phyloP scores from a whole-genome alignment of 2,329 filamentous ascomycete species.

The Microascus cirrosus region DNA sequence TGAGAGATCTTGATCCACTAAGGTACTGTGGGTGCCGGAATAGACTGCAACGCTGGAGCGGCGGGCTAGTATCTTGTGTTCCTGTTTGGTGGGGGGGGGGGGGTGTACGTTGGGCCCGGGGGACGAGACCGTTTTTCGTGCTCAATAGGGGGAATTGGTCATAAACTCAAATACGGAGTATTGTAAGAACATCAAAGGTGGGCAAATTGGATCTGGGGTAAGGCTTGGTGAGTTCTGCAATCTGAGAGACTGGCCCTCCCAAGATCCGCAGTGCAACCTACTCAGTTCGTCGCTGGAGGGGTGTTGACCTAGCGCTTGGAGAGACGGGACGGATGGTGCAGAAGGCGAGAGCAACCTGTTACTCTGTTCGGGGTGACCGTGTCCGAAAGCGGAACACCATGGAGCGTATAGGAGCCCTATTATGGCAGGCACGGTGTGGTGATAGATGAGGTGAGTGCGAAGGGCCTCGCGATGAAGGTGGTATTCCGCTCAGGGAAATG shows the following conservation, averaged over 20 bases:
- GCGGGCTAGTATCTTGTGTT: not conserved
- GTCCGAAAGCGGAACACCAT: not conserved
- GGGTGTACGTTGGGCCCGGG: not conserved
- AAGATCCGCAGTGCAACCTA: not conserved
- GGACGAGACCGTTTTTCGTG: not conserved
- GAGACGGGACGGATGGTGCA: not conserved
- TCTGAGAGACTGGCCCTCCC: not conserved
- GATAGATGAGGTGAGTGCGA: not conserved
- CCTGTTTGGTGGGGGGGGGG: not conserved
- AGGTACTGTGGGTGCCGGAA: not conserved
- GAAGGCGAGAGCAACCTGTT: not conserved
- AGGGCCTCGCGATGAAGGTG: not conserved
- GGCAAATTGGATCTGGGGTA: not conserved
- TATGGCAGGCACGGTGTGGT: not conserved
- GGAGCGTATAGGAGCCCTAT: constrained; percentile 1
- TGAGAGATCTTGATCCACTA: not conserved
- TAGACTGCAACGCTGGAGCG: not conserved
- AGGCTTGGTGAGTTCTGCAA: not conserved
- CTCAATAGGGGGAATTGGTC: not conserved
- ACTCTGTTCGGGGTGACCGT: constrained; percentile 3
- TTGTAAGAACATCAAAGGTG: not conserved
- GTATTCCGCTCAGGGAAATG: not conserved
- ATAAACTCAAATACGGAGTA: not conserved
- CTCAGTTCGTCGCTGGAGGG: not conserved
- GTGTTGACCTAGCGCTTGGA: not conserved